Percentiles rank a stretch among this genome's conserved stretches.
Conservation (phyloP, 371 early-diverging fungal genomes). For the Syncephalis fuscata region DNA sequence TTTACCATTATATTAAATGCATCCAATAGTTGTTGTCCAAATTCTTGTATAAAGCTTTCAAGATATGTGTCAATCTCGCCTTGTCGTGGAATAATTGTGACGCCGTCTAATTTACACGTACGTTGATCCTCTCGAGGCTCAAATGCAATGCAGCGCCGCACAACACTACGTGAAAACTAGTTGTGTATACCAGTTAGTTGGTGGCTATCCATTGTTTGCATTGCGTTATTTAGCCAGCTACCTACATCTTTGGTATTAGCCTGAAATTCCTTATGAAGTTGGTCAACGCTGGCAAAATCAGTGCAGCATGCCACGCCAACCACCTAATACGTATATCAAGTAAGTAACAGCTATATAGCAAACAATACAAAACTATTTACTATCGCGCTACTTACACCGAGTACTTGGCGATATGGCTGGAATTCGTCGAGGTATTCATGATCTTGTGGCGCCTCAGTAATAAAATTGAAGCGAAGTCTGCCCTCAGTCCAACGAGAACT, state of each 20-base stretch:
- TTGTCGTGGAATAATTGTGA: constrained; percentile 67
- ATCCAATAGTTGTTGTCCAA: constrained; percentile 46
- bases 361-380: background rate
- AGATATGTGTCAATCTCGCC: constrained; percentile 64
- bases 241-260: constrained; percentile 41
- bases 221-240: too few species aligned
- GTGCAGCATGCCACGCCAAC: constrained; percentile 73
- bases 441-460: constrained; percentile 43
- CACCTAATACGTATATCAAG: constrained; percentile 31
- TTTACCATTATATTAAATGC: constrained; percentile 34
- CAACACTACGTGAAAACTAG: constrained; percentile 57
- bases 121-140: constrained; percentile 52
- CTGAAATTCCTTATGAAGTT: constrained; percentile 43
- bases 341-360: background rate
- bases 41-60: constrained; percentile 55
- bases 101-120: constrained; percentile 51
- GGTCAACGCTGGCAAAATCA: constrained; percentile 44
- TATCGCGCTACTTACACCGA: constrained; percentile 33
- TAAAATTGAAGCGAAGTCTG: constrained; percentile 57
- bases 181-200: background rate
- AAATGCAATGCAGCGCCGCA: constrained; percentile 63
- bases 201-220: too few species aligned
- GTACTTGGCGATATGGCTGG: constrained; percentile 53
- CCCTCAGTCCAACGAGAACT: constrained; percentile 28
- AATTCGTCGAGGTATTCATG: constrained; percentile 60